Base-by-base conservation (phyloP, 495 filamentous ascomycete genomes). In the Penicillium herquei region DNA sequence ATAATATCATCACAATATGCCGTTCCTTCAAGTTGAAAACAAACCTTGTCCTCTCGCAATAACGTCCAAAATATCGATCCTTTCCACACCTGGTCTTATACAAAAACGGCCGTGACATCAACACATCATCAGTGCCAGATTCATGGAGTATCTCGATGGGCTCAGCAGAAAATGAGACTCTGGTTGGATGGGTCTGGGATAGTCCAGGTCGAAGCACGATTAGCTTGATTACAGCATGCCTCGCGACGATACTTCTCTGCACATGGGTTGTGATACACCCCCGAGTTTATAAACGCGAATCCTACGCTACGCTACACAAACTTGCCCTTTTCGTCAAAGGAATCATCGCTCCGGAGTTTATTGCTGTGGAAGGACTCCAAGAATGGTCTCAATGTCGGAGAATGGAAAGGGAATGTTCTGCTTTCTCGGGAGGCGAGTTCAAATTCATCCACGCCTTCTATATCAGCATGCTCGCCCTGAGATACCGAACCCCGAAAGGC, bases 241-340 rank as follows among this genome's bases (percentile, higher is more conserved):
- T 72, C 3, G 64, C 56, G 6, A 74, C 69, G 3, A 72, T 66
- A 17, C 67, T 69, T 51, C 51, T 73, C 31, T 73, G 69, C 43
- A 71, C 67, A 21, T 73, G 67, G 69, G 70, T 71, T 10, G 64
- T 70, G 10, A 70, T 72, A 49, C 69, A 74, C 54, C 65, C 70
- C 4, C 67, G 70, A n/a, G 66, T 74, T 33, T 68, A 61, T 58
- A 63, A 63, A 18, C 52, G 63, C 26, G 48, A 56, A 21, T 49
- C 51, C 13, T 46, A 52, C 55, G 62, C 57, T 11, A 49, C 31
- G 9, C 32, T 59, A 8, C 65, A 74, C 53, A 74, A 74, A 46
- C 2, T 70, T 13, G 64, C 61, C 32, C 50, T 70, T 7, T 70
- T 70, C 54, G 14, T 67, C 3, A 71, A 72, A 45, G 51, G 69